phyloP scores from a whole-genome alignment of 495 filamentous ascomycete genomes.

The Choiromyces venosus region DNA sequence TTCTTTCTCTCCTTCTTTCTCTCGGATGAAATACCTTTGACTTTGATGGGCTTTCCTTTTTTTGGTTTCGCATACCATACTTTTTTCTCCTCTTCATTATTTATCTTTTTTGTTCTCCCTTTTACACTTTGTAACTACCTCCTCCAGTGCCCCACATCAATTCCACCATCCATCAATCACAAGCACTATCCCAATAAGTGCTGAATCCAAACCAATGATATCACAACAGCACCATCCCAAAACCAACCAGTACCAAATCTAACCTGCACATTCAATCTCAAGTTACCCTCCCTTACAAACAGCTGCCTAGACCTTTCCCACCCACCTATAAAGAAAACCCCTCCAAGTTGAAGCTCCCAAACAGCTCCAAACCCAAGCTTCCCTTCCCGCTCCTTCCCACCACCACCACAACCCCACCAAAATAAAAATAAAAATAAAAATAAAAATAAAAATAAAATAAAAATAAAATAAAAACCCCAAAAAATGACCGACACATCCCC shows the following conservation, averaged over 20 bases:
- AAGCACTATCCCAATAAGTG: background rate
- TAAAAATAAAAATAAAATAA: background rate
- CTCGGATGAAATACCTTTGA: background rate
- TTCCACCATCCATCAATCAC: background rate
- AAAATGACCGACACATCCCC: background rate
- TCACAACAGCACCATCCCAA: background rate
- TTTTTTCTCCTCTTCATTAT: background rate
- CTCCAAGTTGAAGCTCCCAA: background rate
- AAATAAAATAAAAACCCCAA: background rate
- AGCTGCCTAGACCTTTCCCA: background rate
- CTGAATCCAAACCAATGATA: background rate
- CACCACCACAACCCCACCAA: no score
- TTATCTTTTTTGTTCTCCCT: background rate
- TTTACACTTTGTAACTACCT: background rate
- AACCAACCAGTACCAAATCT: background rate
- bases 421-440: background rate
- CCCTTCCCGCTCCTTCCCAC: background rate
- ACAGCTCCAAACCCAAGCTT: background rate
- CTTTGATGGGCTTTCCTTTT: background rate
- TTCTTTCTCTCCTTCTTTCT: background rate
- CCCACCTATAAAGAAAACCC: background rate
- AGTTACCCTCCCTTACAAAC: background rate
- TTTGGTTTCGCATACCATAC: background rate
- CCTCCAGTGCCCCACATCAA: background rate
- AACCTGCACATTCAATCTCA: background rate